Evolutionary conservation across 352 stramenopile genomes (phyloP), one percentile per base, ranked within the genome.

Genomic region (Phytopythium oedochilum): DNA sequence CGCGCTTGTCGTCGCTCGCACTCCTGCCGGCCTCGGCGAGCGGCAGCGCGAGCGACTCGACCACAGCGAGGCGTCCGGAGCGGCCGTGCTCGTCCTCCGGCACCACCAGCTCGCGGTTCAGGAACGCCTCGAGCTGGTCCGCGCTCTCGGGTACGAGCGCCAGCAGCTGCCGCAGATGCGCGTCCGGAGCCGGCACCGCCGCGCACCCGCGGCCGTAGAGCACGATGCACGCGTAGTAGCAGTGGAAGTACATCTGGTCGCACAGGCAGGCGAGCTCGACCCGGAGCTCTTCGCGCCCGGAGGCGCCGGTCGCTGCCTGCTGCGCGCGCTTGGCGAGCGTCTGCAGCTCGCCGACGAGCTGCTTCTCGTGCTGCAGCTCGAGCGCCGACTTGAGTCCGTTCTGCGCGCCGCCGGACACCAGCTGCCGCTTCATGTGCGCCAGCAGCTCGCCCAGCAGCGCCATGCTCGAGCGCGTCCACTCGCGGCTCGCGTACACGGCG

Each of bases 191-290:
- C 4, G 80, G 78, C 9, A 93, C 78, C 3, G 77, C 75, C 1
- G 67, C 76, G 44, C 77, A 89, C 1, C 64, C 69, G 32, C 83
- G 78, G 39, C 83, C 80, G 39, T 88, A 89, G 38, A 93, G 59
- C n/a, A 86, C 74, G 20, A 93, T 69, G 18, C 66, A 67, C 31
- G 76, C 67, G 53, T 91, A 88, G 65, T 93, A 89, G 42, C 70
- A 75, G 36, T 80, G 69, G 60, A 91, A 93, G 77, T 91, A 93
- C 83, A 93, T 89, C 32, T 82, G 68, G 42, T 93, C 83, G 23
- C 68, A 83, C 10, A 71, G 54, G 57, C 75, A 89, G 8, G 80
- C 75, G 42, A 91, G 61, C n/a, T 70, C 59, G 26, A 93, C 86
- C 12, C 70, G 68, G 38, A 86, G 54, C 28, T 83, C 66, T 50